Base-by-base conservation (phyloP, 2,329 filamentous ascomycete species). In the Penicillium paneum region DNA sequence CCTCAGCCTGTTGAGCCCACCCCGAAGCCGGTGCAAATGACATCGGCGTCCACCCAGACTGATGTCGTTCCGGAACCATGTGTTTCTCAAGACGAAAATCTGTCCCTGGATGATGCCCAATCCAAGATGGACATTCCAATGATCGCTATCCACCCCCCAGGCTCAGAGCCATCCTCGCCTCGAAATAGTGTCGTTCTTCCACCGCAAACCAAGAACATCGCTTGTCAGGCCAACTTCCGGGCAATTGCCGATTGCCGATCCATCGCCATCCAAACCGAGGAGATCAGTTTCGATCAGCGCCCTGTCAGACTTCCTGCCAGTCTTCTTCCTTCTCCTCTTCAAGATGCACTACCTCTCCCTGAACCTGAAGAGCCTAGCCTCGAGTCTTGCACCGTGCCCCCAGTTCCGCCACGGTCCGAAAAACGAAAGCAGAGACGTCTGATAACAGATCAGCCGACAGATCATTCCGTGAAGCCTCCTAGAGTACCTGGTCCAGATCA, bases 71-170 rank as follows among this genome's bases (percentile, higher is more conserved):
- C 60, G 17, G 54, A 57, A 10, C 29, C 45, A 19, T 54, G 61
- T 32, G 41, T 48, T 8, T 17, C 24, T n/a, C 51, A 59, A 56
- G 58, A 42, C 44, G 64, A 49, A 26, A 39, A 8, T 19, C 43
- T 60, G 34, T 59, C 51, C 7, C 58, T 52, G 3, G 54, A 58
- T 32, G 55, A 57, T 32, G 55, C 55, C 11, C 52, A 62, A 38
- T 24, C 49, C 11, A 64, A 57, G 46, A 53, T 61, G 73, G 84
- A 79, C 5, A 88, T 97, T 57, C 93, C 93, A 0, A 89, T 87
- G 64, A 99, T 99, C 68, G 89, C 90, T 52, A 90, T 99, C 48
- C 89, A 96, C 63, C 94, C 94, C 31, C 93, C 94, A 0, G 85
- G 82, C 3, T 96, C 91, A 52, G 84, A 89, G 44, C 91, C 93